Percentiles rank a stretch among this genome's conserved stretches.
Conservation (phyloP, 2,329 filamentous ascomycete species). For the Colletotrichum plurivorum region DNA sequence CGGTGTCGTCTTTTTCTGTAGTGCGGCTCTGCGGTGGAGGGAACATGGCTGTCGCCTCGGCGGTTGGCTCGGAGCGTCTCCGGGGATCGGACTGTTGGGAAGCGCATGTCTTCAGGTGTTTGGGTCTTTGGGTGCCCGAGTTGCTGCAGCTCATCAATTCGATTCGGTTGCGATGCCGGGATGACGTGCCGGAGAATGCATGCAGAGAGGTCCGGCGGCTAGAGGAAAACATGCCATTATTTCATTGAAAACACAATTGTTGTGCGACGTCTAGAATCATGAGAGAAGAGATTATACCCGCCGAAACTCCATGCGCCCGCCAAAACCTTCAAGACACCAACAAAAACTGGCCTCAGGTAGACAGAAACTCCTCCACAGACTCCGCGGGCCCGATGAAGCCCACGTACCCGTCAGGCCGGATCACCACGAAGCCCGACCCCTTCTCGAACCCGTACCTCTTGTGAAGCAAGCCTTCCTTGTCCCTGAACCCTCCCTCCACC, state of each 20-base stretch:
- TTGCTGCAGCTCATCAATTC: neutral
- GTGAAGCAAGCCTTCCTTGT: constrained; percentile 47
- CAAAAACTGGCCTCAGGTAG: constrained; percentile 8
- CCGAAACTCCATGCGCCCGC: neutral
- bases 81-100: constrained; percentile 11
- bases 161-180: constrained; percentile 2
- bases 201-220: neutral
- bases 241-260: neutral
- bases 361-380: constrained; percentile 44
- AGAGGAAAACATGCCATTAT: neutral
- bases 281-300: constrained; percentile 1
- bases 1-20: constrained; percentile 4
- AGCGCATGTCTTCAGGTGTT: too few relatives aligned
- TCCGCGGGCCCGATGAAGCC: constrained; percentile 48
- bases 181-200: too few relatives aligned
- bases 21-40: constrained; percentile 24
- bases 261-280: neutral
- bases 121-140: too few relatives aligned
- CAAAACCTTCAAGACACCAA: neutral
- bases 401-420: constrained; percentile 51
- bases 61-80: constrained; percentile 32
- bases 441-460: constrained; percentile 47
- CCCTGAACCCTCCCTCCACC: constrained; percentile 32
- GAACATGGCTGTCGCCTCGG: constrained; percentile 31
- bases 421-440: constrained; percentile 46